Evolutionary conservation across 2,329 filamentous ascomycete species (phyloP).

Genomic region (Colletotrichum sublineola): DNA sequence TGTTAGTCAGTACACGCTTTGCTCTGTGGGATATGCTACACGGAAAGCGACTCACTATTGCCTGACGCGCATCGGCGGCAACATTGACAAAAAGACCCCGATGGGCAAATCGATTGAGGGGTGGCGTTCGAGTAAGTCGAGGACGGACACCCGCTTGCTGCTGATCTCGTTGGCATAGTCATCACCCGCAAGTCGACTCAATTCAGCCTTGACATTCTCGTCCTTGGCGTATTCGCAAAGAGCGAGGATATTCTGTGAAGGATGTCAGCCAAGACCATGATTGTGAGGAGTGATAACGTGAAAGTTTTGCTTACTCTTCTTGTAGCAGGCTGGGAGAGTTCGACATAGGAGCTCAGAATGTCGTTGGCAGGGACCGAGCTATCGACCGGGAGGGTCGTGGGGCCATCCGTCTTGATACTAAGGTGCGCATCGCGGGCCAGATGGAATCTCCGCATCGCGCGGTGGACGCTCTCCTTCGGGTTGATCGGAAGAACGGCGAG

Average conservation of each 20-base stretch:
- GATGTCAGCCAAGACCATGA: conserved; percentile 41
- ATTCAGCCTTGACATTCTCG: conserved; percentile 48
- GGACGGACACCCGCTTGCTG: conserved; percentile 65
- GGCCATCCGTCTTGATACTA: conserved; percentile 66
- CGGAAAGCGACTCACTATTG: conserved; percentile 48
- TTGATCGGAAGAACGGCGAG: conserved; percentile 81
- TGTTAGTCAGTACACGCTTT: conserved; percentile 4
- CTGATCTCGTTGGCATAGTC: conserved; percentile 56
- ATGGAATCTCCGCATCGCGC: conserved; percentile 76
- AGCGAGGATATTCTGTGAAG: conserved; percentile 50
- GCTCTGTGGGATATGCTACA: too few relatives aligned
- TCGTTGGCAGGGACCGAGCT: conserved; percentile 71
- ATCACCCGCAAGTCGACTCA: conserved; percentile 55
- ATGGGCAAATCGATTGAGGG: conserved; percentile 67
- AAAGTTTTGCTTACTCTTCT: conserved; percentile 64
- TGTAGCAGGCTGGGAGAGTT: conserved; percentile 79
- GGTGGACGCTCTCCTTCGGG: conserved; percentile 69
- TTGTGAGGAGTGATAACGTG: not conserved
- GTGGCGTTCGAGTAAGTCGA: conserved; percentile 73
- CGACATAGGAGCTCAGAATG: conserved; percentile 78
- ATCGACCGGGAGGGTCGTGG: conserved; percentile 67
- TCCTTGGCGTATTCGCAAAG: conserved; percentile 51
- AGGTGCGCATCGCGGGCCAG: conserved; percentile 78
- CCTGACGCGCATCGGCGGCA: conserved; percentile 69
- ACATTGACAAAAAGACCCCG: conserved; percentile 72